Base-by-base conservation (phyloP, 2,329 filamentous ascomycete species). In the Fusarium bactridioides region DNA sequence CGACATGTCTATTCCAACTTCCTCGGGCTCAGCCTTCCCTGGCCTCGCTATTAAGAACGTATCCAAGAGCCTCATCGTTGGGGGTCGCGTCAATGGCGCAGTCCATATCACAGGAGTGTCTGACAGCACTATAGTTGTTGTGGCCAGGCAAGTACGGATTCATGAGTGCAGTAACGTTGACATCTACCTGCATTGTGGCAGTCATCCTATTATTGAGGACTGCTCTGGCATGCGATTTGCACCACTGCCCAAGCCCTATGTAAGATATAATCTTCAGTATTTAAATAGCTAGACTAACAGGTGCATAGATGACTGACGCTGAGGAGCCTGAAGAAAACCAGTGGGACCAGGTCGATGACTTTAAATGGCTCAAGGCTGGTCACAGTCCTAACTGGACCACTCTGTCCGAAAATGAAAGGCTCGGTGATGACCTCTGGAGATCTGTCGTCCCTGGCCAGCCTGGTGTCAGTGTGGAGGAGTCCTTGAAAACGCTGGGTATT, bases 311-410 rank as follows among this genome's bases (percentile, higher is more conserved):
- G 45, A 77, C 72, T 11, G 77, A 79, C 35, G 76, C 77, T 10
- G 81, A 82, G n/a, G 56, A 75, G 41, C 50, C 69, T 10, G 72
- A 78, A 7, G 82, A 82, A 64, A 95, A 97, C 79, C 89, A 92
- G 76, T 99, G 94, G 94, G 88, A 95, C 75, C 90, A 96, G 77
- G 93, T 98, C 21, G 94, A 98, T 80, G 96, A 99, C 80, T 99
- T 99, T 86, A 97, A 97, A 83, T 98, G 96, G 96, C 88, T 98
- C 71, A 97, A 95, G 81, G 86, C 89, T 21, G 94, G 93, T 64
- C 89, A 90, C 35, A 98, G 94, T 78, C 96, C 96, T 5, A 95
- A 99, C 79, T 99, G 95, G 94, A 89, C 85, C 38, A 82, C 94
- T 5, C 76, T 98, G 27, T 84, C 89, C 4, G 86, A 90, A 58